Evolutionary conservation across 2,329 filamentous ascomycete genomes (phyloP).

Genomic region (Neonectria sp.): DNA sequence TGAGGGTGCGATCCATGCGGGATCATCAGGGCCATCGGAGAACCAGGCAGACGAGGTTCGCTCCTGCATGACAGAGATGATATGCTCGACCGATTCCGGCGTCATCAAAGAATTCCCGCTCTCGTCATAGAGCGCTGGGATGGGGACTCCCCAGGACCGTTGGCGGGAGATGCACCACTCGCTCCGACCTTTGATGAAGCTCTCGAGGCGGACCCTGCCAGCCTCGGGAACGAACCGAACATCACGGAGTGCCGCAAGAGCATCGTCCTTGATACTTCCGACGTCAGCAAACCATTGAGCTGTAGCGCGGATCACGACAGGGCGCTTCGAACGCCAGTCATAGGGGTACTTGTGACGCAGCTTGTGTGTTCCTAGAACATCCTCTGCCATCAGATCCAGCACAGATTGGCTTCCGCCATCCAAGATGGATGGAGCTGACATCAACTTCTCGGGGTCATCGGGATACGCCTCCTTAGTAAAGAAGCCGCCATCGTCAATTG

Average conservation of each 20-base stretch:
- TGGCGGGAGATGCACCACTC: slow-evolving; percentile 99
- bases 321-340: slow-evolving; percentile 96
- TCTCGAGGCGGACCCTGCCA: slow-evolving; percentile 82
- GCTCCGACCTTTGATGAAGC: slow-evolving; percentile 88
- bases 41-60: slow-evolving; percentile 96
- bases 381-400: slow-evolving; percentile 75
- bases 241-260: slow-evolving; percentile 77
- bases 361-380: slow-evolving; percentile 78
- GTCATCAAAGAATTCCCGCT: slow-evolving; percentile 84
- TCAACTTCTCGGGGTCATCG: slow-evolving; percentile 75
- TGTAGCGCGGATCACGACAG: slow-evolving; percentile 91
- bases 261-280: slow-evolving; percentile 81
- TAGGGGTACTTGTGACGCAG: slow-evolving; percentile 96
- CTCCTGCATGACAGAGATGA: slow-evolving; percentile 82
- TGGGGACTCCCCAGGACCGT: slow-evolving; percentile 96
- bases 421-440: slow-evolving; percentile 78
- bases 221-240: slow-evolving; percentile 85
- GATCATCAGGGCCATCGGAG: slow-evolving; percentile 83
- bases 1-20: slow-evolving; percentile 80
- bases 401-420: slow-evolving; percentile 79
- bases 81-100: slow-evolving; percentile 84
- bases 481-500: slow-evolving; percentile 84
- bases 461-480: slow-evolving; percentile 88
- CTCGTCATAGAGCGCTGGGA: slow-evolving; percentile 87
- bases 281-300: slow-evolving; percentile 99